Base-by-base conservation (phyloP, 352 stramenopile species). In the Aphanomyces stellatus region DNA sequence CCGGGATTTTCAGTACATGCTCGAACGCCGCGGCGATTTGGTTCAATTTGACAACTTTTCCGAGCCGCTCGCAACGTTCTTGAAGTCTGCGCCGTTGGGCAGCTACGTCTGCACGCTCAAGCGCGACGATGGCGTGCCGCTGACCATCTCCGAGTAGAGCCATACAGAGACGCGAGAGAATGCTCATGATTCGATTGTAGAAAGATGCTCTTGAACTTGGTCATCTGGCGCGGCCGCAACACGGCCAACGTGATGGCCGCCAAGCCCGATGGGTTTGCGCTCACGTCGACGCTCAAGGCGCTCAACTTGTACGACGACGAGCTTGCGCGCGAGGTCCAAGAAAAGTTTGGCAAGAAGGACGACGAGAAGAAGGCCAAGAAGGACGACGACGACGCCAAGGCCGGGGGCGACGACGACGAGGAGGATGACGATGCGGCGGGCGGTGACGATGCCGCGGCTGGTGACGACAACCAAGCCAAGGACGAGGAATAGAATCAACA, bases 241-340 rank as follows among this genome's bases (percentile, higher is more conserved):
- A 93, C 87, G 60, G 77, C 90, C 67, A 95, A 90, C 69, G 76
- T 90, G 59, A 95, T 95, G 87, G 78, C 85, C 42, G 79, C 82
- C 42, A 95, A 93, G 74, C 74, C 82, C 27, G 87, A 95, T 74
- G 75, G 85, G 8, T 74, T 79, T 13, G 82, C 88, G 37, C 77
- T 95, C 40, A 64, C 87, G 28, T 81, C 83, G 53, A 85, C 86
- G 25, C 88, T 95, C 80, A 95, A 93, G 70, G 85, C 88, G 64
- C 72, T 95, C 53, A 85, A 88, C 68, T 76, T 92, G 11, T 95
- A 84, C 66, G 74, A 90, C 61, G 30, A 67, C 19, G 17, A 22
- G 10, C 34, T 67, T 13, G 42, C 46, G 10, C 19, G 10, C 4
- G 60, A 67, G 41, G 27, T 57, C 27, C 37, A 28, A 30, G 49